Evolutionary conservation across 805 yeast species (phyloP).

Genomic region (Millerago galiae): DNA sequence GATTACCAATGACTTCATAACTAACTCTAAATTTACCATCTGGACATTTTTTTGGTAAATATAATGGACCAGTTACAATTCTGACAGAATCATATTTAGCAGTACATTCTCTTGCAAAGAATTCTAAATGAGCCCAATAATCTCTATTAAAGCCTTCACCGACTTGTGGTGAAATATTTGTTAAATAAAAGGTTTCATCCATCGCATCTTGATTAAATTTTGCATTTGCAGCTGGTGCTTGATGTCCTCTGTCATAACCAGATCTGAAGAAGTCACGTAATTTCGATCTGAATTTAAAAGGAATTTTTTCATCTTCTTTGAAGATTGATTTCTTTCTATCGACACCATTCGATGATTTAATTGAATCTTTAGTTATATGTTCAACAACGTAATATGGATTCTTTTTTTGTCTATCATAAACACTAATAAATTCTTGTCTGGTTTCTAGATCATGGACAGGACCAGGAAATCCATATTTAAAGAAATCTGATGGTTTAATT

Average conservation of each 20-base stretch:
- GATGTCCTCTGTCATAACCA: slow-evolving; percentile 96
- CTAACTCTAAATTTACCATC: slow-evolving; percentile 83
- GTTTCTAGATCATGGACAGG: slow-evolving; percentile 81
- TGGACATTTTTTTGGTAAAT: slow-evolving; percentile 63
- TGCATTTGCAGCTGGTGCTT: slow-evolving; percentile 97
- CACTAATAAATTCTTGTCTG: slow-evolving; percentile 73
- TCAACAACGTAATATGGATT: slow-evolving; percentile 87
- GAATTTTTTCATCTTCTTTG: slow-evolving; percentile 80
- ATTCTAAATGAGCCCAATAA: slow-evolving; percentile 96
- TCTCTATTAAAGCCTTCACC: slow-evolving; percentile 97
- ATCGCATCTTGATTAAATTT: slow-evolving; percentile 84
- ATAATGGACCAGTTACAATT: slow-evolving; percentile 90
- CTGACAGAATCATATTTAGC: slow-evolving; percentile 67
- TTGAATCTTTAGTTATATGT: slow-evolving; percentile 73
- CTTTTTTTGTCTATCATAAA: slow-evolving; percentile 77
- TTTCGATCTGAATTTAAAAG: slow-evolving; percentile 65
- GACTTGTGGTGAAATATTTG: slow-evolving; percentile 95
- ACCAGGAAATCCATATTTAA: slow-evolving; percentile 92
- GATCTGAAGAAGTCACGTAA: slow-evolving; percentile 86
- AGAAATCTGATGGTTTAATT: slow-evolving; percentile 73
- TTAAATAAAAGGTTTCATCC: slow-evolving; percentile 87
- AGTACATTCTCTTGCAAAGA: slow-evolving; percentile 76
- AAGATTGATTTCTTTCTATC: slow-evolving; percentile 80
- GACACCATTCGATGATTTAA: slow-evolving; percentile 41
- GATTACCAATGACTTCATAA: slow-evolving; percentile 93